Percentiles rank a stretch among this genome's conserved stretches.
These are phyloP conservation scores for Oryza rufipogon DNA, from an alignment of 176 grass and related monocot genomes.

Conservation along the genomic window DNA sequence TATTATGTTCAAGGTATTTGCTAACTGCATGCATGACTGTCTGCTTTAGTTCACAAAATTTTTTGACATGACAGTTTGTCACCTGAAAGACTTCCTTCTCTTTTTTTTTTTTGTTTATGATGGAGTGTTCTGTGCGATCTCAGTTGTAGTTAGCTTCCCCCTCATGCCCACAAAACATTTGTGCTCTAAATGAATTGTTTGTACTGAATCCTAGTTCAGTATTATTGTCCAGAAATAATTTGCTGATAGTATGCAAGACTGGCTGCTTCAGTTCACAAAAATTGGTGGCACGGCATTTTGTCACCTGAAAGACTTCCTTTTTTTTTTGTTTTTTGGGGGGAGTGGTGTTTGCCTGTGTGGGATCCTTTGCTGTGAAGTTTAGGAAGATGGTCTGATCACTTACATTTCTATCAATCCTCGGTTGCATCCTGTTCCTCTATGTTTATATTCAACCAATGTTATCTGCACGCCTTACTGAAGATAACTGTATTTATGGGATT, in stretches of 20 bases:
- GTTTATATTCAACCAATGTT: not conserved
- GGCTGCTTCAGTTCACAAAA: not conserved
- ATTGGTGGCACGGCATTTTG: not conserved
- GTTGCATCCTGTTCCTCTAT: not conserved
- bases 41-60: not conserved
- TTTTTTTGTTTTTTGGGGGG: not conserved
- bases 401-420: not conserved
- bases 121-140: too few relatives aligned
- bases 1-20: not conserved
- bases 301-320: not conserved
- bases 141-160: too few relatives aligned
- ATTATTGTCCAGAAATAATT: not conserved
- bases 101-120: too few relatives aligned
- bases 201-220: not conserved
- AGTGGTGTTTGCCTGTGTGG: too few relatives aligned
- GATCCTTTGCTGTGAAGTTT: not conserved
- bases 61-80: not conserved
- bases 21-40: not conserved
- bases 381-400: not conserved
- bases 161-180: too few relatives aligned
- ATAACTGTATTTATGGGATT: not conserved
- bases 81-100: not conserved
- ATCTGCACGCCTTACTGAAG: conserved; percentile 1
- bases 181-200: too few relatives aligned
- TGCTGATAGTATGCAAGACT: conserved; percentile 14